Conservation (phyloP, 179 eudicot genomes). For the Camellia oleifera region DNA sequence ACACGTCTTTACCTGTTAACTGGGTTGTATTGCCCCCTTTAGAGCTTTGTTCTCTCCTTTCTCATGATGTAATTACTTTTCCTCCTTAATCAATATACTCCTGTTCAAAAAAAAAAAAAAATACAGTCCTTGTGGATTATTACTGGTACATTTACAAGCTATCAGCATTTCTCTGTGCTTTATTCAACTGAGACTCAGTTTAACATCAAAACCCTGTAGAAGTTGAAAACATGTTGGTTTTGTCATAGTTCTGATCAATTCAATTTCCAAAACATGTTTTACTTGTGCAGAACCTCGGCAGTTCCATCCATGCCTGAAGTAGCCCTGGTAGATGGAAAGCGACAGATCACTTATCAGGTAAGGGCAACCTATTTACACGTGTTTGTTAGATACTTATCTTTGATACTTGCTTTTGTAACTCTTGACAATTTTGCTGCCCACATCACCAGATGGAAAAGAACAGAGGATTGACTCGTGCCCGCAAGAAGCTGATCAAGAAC, state of each 20-base stretch:
- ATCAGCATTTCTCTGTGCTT: neutral
- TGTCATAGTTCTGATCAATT: neutral
- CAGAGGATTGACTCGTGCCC: slow-evolving; percentile 79
- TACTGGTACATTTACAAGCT: neutral
- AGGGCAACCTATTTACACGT: slow-evolving; percentile 14
- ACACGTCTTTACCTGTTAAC: too few relatives aligned
- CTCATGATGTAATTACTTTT: too few relatives aligned
- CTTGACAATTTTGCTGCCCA: slow-evolving; percentile 5
- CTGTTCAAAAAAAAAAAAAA: too few relatives aligned
- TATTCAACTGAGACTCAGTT: neutral
- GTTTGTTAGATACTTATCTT: neutral
- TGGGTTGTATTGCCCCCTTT: too few relatives aligned
- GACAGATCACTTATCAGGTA: slow-evolving; percentile 68
- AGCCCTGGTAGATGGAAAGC: slow-evolving; percentile 66
- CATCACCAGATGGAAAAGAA: slow-evolving; percentile 81
- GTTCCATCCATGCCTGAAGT: slow-evolving; percentile 54
- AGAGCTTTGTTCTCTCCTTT: too few relatives aligned
- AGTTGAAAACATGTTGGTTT: neutral
- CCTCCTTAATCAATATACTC: too few relatives aligned
- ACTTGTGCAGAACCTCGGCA: slow-evolving; percentile 39
- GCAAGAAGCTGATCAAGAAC: slow-evolving; percentile 71
- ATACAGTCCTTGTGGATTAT: neutral
- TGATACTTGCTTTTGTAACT: neutral
- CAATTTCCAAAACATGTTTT: slow-evolving; percentile 11
- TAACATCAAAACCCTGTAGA: neutral